Percentiles rank a stretch among this genome's conserved stretches.
Conservation (phyloP, 2,329 filamentous ascomycete species). For the Botrytis byssoidea region DNA sequence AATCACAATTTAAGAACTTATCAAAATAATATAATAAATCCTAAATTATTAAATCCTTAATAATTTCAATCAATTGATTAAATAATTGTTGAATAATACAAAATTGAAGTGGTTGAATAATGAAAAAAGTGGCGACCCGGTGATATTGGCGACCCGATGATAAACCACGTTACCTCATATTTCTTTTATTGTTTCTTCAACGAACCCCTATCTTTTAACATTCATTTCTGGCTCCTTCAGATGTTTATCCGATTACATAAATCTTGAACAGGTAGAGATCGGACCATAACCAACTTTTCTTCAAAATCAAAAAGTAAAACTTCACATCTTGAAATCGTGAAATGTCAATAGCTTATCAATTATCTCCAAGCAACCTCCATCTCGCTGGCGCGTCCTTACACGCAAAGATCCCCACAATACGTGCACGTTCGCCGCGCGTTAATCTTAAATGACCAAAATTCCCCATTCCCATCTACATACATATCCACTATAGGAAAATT, state of each 20-base stretch:
- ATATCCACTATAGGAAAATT: neutral
- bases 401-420: slow-evolving; percentile 4
- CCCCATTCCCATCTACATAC: neutral
- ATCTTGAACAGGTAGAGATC: neutral
- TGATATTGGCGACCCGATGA: no score
- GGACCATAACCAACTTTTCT: neutral
- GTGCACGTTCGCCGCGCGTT: slow-evolving; percentile 18
- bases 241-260: neutral
- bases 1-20: no score
- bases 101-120: no score
- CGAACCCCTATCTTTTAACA: neutral
- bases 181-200: neutral
- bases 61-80: no score
- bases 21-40: no score
- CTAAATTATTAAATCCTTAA: no score
- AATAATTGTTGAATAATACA: no score
- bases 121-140: no score
- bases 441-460: neutral
- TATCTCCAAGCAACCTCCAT: neutral
- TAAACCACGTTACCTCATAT: no score
- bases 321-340: neutral
- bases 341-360: neutral
- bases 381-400: slow-evolving; percentile 16
- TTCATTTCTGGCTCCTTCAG: neutral
- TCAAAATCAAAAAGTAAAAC: neutral